Evolutionary conservation across 129 eudicot species (phyloP).

Genomic region (Artemisia tridentata): DNA sequence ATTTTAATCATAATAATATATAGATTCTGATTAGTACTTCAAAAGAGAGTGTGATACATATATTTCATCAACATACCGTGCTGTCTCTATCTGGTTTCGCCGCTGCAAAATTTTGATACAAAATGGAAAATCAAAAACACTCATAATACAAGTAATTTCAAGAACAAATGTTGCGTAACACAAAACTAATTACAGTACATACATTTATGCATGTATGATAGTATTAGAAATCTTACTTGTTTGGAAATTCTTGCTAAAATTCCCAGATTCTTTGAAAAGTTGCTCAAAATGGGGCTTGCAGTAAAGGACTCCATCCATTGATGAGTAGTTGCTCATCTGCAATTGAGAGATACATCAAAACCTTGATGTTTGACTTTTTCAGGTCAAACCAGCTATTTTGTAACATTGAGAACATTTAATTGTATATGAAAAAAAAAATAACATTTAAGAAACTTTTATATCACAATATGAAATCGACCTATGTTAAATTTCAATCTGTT

Average conservation of each 20-base stretch:
- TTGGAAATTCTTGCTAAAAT: conserved; percentile 86
- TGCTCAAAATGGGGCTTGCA: conserved; percentile 96
- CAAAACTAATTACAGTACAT: not conserved
- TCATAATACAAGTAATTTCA: not conserved
- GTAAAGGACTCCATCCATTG: conserved; percentile 96
- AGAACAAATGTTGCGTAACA: not conserved
- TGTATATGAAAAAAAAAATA: not conserved
- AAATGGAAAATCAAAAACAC: not conserved
- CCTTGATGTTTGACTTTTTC: conserved; percentile 1
- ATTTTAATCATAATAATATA: not conserved
- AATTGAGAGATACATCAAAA: conserved; percentile 21
- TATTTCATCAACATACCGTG: conserved; percentile 36
- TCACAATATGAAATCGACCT: no score
- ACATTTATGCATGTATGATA: not conserved
- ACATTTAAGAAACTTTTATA: conserved; percentile 6
- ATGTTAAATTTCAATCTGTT: no score
- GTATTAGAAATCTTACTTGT: conserved; percentile 34
- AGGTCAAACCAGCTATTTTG: conserved; percentile 9
- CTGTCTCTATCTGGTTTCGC: conserved; percentile 60
- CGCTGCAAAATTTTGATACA: conserved; percentile 28
- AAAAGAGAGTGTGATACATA: not conserved
- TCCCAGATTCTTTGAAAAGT: conserved; percentile 89
- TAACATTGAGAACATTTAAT: not conserved
- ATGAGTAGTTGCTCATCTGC: conserved; percentile 93
- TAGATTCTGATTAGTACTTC: not conserved